Evolutionary conservation across 352 stramenopile species (phyloP).

Genomic region (Globisporangium orthogonon): DNA sequence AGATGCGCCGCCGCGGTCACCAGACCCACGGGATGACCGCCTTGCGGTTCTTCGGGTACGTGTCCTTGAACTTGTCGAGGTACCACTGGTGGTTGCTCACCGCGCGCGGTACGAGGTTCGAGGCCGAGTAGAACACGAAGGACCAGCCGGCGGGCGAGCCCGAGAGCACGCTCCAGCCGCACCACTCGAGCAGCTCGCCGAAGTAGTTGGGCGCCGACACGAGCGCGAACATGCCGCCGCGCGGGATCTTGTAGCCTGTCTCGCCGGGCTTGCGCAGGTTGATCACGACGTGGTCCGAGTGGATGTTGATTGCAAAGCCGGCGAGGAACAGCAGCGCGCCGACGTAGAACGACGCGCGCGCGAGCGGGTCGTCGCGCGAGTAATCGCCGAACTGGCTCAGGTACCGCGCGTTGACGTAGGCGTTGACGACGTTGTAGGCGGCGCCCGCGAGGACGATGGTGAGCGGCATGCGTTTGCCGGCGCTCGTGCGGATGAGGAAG

Average conservation of each 20-base stretch:
- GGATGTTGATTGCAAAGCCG: constrained; percentile 54
- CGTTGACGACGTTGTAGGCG: constrained; percentile 69
- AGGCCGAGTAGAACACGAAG: constrained; percentile 42
- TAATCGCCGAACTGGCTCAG: constrained; percentile 60
- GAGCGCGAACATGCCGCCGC: constrained; percentile 56
- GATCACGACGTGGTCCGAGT: constrained; percentile 67
- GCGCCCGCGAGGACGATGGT: constrained; percentile 42
- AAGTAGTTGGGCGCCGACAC: constrained; percentile 78
- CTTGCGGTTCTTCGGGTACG: constrained; percentile 27
- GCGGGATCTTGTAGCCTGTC: constrained; percentile 50
- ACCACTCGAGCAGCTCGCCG: constrained; percentile 71
- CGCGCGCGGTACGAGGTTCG: constrained; percentile 40
- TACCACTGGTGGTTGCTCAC: constrained; percentile 53
- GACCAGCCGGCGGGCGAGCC: constrained; percentile 44
- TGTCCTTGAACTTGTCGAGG: constrained; percentile 43
- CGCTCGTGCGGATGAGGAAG: constrained; percentile 52
- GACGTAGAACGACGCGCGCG: constrained; percentile 42
- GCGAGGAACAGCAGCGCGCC: constrained; percentile 41
- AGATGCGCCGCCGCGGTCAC: constrained; percentile 9
- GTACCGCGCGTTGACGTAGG: constrained; percentile 64
- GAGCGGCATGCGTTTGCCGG: constrained; percentile 54
- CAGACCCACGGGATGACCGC: constrained; percentile 35
- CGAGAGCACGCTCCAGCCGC: constrained; percentile 52
- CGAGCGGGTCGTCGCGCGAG: constrained; percentile 21
- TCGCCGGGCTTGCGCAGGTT: constrained; percentile 50